phyloP scores from a whole-genome alignment of 2,329 filamentous ascomycete genomes.

The Xylariaceae sp. region DNA sequence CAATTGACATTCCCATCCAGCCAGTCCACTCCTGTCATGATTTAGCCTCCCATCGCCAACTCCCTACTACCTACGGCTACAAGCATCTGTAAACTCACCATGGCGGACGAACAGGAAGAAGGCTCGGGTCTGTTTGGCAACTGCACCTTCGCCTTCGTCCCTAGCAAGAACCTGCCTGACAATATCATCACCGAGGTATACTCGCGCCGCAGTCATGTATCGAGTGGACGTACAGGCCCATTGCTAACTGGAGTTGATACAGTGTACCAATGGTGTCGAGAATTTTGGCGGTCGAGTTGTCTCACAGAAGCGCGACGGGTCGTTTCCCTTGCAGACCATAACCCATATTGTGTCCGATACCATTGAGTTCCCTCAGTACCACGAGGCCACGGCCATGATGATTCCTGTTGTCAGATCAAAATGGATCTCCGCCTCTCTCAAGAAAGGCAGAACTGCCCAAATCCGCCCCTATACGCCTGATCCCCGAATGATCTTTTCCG shows the following conservation, averaged over 20 bases:
- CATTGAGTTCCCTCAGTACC: slow-evolving; percentile 88
- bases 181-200: slow-evolving; percentile 25
- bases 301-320: slow-evolving; percentile 45
- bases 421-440: slow-evolving; percentile 73
- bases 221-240: not conserved
- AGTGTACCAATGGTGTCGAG: slow-evolving; percentile 42
- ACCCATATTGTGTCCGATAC: slow-evolving; percentile 65
- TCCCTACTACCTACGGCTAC: not conserved
- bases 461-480: slow-evolving; percentile 87
- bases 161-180: slow-evolving; percentile 22
- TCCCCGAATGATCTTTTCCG: slow-evolving; percentile 82
- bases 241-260: slow-evolving; percentile 12
- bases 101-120: slow-evolving; percentile 24
- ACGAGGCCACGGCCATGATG: slow-evolving; percentile 68
- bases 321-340: slow-evolving; percentile 43
- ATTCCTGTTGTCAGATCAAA: slow-evolving; percentile 77
- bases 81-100: slow-evolving; percentile 13
- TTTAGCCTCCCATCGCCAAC: not conserved
- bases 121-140: slow-evolving; percentile 22
- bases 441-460: slow-evolving; percentile 67
- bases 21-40: slow-evolving; percentile 8
- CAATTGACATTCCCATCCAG: not conserved
- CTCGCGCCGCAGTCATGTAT: not conserved
- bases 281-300: slow-evolving; percentile 50
- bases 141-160: slow-evolving; percentile 29